Evolutionary conservation across 75 land plant genomes (phyloP).

Genomic region (Chamaecyparis obtusa): DNA sequence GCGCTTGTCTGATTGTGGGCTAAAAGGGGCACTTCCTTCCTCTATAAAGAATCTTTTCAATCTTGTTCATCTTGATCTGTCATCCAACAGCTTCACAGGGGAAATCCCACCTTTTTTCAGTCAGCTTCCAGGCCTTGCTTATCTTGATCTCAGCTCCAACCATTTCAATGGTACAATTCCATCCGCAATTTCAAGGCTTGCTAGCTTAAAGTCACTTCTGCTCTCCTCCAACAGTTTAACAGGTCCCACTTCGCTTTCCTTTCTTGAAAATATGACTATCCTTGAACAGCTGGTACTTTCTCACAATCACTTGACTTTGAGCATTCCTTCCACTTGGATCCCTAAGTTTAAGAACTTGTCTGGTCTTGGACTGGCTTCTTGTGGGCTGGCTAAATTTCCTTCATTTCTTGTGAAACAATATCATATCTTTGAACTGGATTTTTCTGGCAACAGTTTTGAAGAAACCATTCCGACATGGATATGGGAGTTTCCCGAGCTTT

Average conservation of each 20-base stretch:
- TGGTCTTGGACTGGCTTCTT: not conserved
- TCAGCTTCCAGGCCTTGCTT: too few relatives aligned
- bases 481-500: conserved; percentile 16
- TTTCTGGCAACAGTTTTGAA: conserved; percentile 28
- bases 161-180: too few relatives aligned
- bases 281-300: not conserved
- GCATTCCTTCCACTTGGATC: not conserved
- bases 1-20: too few relatives aligned
- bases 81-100: too few relatives aligned
- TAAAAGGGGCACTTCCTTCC: too few relatives aligned
- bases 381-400: conserved; percentile 21
- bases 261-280: not conserved
- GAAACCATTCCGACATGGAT: conserved; percentile 42
- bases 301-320: not conserved
- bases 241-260: not conserved
- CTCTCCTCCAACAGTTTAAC: not conserved
- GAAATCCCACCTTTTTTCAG: too few relatives aligned
- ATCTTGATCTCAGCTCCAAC: not conserved
- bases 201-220: not conserved
- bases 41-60: not conserved
- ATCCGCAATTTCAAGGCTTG: too few relatives aligned
- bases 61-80: not conserved
- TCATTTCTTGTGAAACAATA: conserved; percentile 20
- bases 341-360: not conserved
- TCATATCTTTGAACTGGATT: conserved; percentile 22